A percentile compares a stretch with the other conserved stretches of the same genome.
These are phyloP conservation scores for Monosporascus sp. DNA, from an alignment of 2,329 filamentous ascomycete species.

Conservation along the genomic window DNA sequence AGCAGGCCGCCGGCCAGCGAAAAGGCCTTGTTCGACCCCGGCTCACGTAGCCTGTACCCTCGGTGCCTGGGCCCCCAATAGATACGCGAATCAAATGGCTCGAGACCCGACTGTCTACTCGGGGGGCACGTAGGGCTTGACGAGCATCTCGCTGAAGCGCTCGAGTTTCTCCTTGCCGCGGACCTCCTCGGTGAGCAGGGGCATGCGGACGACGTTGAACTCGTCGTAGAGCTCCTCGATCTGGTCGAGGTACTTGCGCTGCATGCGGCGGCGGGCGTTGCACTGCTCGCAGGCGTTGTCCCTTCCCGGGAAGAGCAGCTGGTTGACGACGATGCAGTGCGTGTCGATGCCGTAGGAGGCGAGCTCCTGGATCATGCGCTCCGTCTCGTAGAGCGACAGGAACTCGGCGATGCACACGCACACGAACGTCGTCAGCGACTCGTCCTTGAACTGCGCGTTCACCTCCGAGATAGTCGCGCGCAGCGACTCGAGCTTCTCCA, in stretches of 20 bases:
- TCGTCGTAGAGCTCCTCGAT: slow-evolving; percentile 98
- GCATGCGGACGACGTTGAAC: slow-evolving; percentile 99
- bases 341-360: slow-evolving; percentile 92
- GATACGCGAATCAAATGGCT: too few relatives aligned
- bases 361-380: slow-evolving; percentile 99
- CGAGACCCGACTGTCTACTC: slow-evolving; percentile 17
- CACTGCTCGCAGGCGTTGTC: slow-evolving; percentile 90
- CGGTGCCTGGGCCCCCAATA: too few relatives aligned
- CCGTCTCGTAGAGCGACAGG: slow-evolving; percentile 93
- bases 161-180: slow-evolving; percentile 91
- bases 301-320: slow-evolving; percentile 86
- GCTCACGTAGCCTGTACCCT: too few relatives aligned
- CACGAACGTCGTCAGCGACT: slow-evolving; percentile 91
- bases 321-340: slow-evolving; percentile 96
- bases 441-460: slow-evolving; percentile 97
- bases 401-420: slow-evolving; percentile 99
- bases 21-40: too few relatives aligned
- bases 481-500: slow-evolving; percentile 90
- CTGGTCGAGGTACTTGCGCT: slow-evolving; percentile 98
- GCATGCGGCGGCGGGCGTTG: slow-evolving; percentile 92
- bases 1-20: too few relatives aligned
- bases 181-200: slow-evolving; percentile 90
- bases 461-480: slow-evolving; percentile 92
- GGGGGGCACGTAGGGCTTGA: slow-evolving; percentile 70
- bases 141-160: slow-evolving; percentile 81